A percentile compares a stretch with the other conserved stretches of the same genome.
Conservation (phyloP, 441 rosid genomes). For the Syzygium syzygioides region DNA sequence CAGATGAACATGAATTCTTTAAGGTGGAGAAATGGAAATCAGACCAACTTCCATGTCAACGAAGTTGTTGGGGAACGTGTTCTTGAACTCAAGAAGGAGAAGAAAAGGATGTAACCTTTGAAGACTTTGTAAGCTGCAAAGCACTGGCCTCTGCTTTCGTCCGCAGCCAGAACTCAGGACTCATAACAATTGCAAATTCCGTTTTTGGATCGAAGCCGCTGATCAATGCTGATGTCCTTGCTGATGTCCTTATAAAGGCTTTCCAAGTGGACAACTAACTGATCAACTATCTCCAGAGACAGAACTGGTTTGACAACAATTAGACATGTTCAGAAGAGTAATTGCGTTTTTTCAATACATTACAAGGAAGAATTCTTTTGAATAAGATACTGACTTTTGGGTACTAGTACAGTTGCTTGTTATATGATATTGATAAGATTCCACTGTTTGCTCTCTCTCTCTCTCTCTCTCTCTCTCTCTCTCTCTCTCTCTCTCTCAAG, state of each 20-base stretch:
- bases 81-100: neutral
- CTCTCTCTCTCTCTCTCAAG: no score
- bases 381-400: no score
- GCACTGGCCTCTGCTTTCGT: neutral
- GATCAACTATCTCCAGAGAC: neutral
- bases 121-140: neutral
- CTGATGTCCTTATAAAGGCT: conserved; percentile 8
- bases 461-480: no score
- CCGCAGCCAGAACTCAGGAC: conserved; percentile 3
- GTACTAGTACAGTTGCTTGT: no score
- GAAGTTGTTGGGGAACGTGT: neutral
- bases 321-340: no score
- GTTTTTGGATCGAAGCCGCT: conserved; percentile 9
- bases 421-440: no score
- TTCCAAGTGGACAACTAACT: conserved; percentile 2
- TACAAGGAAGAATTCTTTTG: no score
- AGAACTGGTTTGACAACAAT: no score
- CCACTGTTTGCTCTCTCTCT: no score
- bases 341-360: no score
- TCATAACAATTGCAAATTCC: conserved; percentile 2
- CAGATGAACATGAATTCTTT: no score
- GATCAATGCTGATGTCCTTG: no score
- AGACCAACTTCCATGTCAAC: neutral
- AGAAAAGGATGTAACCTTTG: neutral
- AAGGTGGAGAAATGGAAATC: neutral